Evolutionary conservation across 352 stramenopile species (phyloP).

Genomic region (Phytophthora lateralis): DNA sequence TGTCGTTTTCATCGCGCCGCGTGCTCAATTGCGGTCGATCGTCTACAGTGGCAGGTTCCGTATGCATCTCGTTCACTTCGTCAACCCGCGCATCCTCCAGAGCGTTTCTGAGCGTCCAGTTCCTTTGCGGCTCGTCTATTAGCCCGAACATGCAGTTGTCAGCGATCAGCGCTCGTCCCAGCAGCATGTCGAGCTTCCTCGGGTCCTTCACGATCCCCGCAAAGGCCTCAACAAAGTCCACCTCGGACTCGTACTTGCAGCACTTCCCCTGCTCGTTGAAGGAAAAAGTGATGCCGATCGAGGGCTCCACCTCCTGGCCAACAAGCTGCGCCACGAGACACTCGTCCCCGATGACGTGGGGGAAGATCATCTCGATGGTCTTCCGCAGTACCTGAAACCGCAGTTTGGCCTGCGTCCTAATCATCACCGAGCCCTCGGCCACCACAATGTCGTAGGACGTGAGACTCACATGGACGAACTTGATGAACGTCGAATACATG

Average conservation of each 20-base stretch:
- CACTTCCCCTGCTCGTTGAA: slow-evolving; percentile 43
- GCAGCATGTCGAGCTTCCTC: slow-evolving; percentile 31
- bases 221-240: slow-evolving; percentile 50
- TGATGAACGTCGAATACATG: slow-evolving; percentile 49
- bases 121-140: slow-evolving; percentile 9
- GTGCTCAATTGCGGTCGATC: background rate
- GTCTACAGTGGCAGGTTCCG: background rate
- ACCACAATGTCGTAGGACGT: slow-evolving; percentile 38
- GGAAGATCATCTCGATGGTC: slow-evolving; percentile 53
- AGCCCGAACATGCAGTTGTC: slow-evolving; percentile 42
- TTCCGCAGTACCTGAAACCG: slow-evolving; percentile 52
- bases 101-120: background rate
- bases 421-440: slow-evolving; percentile 41
- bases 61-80: slow-evolving; percentile 2
- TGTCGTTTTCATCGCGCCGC: background rate
- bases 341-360: slow-evolving; percentile 48
- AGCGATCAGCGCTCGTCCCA: slow-evolving; percentile 40
- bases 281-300: slow-evolving; percentile 38
- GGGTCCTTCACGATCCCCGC: slow-evolving; percentile 39
- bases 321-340: slow-evolving; percentile 46
- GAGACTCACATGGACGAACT: slow-evolving; percentile 42
- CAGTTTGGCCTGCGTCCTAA: slow-evolving; percentile 34
- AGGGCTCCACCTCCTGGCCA: slow-evolving; percentile 37
- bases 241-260: slow-evolving; percentile 33
- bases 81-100: slow-evolving; percentile 10